A percentile compares a stretch with the other conserved stretches of the same genome.
These are phyloP conservation scores for Chlamydomonas reinhardtii DNA, from an alignment of 163 green algal species.

Conservation along the genomic window DNA sequence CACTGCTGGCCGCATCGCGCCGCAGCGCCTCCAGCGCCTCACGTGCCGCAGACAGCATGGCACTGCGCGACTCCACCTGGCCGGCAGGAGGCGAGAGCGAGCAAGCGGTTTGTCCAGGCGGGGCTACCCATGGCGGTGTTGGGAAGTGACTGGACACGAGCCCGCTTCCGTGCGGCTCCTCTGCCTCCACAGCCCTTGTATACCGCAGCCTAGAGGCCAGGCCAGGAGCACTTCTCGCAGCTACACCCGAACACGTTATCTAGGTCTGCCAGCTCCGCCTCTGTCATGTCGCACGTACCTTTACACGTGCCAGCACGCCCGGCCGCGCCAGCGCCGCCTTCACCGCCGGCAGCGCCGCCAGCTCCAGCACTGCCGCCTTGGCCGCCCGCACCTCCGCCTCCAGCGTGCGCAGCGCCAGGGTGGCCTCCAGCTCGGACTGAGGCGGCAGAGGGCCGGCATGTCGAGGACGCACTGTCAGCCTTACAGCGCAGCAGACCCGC, in stretches of 20 bases:
- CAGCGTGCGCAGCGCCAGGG: slow-evolving; percentile 9
- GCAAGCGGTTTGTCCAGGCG: too few species aligned
- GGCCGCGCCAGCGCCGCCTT: slow-evolving; percentile 5
- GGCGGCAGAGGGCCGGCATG: not conserved
- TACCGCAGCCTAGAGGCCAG: too few species aligned
- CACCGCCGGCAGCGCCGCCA: not conserved
- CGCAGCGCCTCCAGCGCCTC: not conserved
- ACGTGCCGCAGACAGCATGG: not conserved
- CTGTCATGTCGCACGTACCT: too few species aligned
- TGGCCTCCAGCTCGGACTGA: slow-evolving; percentile 7
- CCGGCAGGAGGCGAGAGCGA: not conserved
- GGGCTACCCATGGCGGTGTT: too few species aligned
- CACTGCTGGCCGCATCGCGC: not conserved
- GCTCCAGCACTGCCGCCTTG: slow-evolving; percentile 16
- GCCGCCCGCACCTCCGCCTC: not conserved
- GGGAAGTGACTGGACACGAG: too few species aligned
- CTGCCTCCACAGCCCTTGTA: too few species aligned
- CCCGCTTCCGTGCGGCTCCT: too few species aligned
- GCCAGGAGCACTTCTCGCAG: too few species aligned
- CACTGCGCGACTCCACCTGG: not conserved
- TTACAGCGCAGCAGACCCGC: too few species aligned
- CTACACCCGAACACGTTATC: too few species aligned
- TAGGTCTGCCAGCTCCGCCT: too few species aligned
- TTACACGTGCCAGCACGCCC: not conserved
- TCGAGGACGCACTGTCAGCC: too few species aligned